Evolutionary conservation across 2,329 filamentous ascomycete species (phyloP).

Genomic region (Fusarium devonianum): DNA sequence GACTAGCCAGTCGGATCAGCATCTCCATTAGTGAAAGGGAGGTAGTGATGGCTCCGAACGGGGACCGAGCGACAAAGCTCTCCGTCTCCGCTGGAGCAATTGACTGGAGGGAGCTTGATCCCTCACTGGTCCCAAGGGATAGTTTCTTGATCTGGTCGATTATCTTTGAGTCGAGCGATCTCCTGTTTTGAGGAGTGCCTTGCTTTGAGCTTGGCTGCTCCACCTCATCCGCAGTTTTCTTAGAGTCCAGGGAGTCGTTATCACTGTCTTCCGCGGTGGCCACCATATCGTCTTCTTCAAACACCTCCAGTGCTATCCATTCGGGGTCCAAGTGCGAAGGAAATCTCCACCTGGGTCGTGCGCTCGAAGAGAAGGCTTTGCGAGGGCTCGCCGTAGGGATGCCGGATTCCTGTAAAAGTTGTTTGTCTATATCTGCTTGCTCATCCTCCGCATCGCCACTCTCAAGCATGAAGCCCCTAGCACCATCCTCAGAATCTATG

Average conservation of each 20-base stretch:
- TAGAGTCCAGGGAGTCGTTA: conserved; percentile 54
- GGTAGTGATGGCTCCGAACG: conserved; percentile 60
- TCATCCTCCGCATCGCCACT: conserved; percentile 39
- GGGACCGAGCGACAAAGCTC: conserved; percentile 51
- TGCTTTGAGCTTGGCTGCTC: conserved; percentile 20
- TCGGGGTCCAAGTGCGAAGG: conserved; percentile 82
- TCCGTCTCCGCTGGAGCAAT: conserved; percentile 31
- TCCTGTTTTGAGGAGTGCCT: conserved; percentile 23
- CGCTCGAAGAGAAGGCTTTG: conserved; percentile 2
- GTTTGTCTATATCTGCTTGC: conserved; percentile 56
- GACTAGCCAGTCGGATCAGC: conserved; percentile 81
- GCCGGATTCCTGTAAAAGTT: conserved; percentile 46
- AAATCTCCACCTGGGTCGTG: conserved; percentile 48
- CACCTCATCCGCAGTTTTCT: conserved; percentile 44
- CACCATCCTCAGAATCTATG: conserved; percentile 54
- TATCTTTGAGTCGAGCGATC: conserved; percentile 49
- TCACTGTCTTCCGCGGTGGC: conserved; percentile 50
- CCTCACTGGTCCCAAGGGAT: conserved; percentile 42
- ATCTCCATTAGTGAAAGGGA: conserved; percentile 84
- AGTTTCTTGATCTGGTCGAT: conserved; percentile 52
- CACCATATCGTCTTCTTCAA: conserved; percentile 62
- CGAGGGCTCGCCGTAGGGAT: not conserved
- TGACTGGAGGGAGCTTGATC: conserved; percentile 6
- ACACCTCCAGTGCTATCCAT: conserved; percentile 92
- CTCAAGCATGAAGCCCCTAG: conserved; percentile 18